Percentiles rank a stretch among this genome's conserved stretches.
phyloP scores from a whole-genome alignment of 2,329 filamentous ascomycete genomes.

The Trichoderma harzianum region DNA sequence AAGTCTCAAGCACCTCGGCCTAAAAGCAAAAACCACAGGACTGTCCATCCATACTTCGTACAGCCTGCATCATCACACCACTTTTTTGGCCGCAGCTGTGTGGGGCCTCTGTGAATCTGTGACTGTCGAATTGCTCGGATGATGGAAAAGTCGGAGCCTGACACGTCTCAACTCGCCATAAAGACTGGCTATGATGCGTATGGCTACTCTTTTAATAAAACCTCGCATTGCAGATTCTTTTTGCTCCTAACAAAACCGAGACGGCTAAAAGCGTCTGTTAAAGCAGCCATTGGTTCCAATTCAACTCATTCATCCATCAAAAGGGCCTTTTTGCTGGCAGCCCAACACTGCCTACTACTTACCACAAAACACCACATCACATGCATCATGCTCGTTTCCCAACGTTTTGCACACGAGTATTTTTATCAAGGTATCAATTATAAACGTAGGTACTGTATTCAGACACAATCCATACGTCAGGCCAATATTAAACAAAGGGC shows the following conservation, averaged over 20 bases:
- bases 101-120: neutral
- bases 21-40: neutral
- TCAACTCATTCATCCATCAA: neutral
- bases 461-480: neutral
- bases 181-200: neutral
- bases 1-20: neutral
- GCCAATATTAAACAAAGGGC: neutral
- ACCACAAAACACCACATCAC: neutral
- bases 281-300: neutral
- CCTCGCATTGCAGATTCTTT: neutral
- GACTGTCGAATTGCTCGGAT: neutral
- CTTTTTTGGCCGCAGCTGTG: neutral
- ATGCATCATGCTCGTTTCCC: neutral
- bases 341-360: neutral
- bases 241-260: neutral
- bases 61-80: slow-evolving; percentile 11
- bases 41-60: neutral
- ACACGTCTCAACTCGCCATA: neutral
- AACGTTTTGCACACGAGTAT: neutral
- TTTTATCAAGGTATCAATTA: neutral
- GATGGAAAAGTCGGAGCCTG: neutral
- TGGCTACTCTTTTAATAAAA: neutral
- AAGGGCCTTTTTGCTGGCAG: neutral
- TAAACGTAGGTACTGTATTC: no score
- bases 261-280: neutral